Percentiles rank a stretch among this genome's conserved stretches.
These are phyloP conservation scores for Berberis vulgaris DNA, from an alignment of 164 flowering plant genomes.

Conservation along the genomic window DNA sequence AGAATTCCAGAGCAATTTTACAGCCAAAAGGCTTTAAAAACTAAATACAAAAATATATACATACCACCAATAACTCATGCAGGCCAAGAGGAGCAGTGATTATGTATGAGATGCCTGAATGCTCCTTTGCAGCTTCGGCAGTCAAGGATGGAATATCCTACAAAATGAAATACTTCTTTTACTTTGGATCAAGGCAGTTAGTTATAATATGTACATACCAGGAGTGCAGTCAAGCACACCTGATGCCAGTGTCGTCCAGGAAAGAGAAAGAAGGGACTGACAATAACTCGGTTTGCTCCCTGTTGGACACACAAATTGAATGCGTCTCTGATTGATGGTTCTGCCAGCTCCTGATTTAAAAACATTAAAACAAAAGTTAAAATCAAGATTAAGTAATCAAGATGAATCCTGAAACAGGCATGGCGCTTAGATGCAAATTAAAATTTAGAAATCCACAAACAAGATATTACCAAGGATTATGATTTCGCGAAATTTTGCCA, in stretches of 20 bases:
- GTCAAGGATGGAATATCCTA: slow-evolving; percentile 91
- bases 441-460: too few species aligned
- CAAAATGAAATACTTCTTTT: neutral
- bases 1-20: neutral
- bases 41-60: neutral
- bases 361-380: neutral
- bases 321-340: slow-evolving; percentile 76
- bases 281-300: slow-evolving; percentile 68
- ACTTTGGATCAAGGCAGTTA: neutral
- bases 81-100: slow-evolving; percentile 90
- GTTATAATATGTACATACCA: neutral
- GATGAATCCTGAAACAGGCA: too few species aligned
- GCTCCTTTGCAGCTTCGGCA: slow-evolving; percentile 88
- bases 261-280: slow-evolving; percentile 91
- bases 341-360: slow-evolving; percentile 63
- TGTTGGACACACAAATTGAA: slow-evolving; percentile 58
- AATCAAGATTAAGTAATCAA: too few species aligned
- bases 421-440: too few species aligned
- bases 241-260: slow-evolving; percentile 96
- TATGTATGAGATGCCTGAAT: slow-evolving; percentile 62
- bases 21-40: neutral
- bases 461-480: too few species aligned
- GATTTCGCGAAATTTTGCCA: too few species aligned
- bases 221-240: slow-evolving; percentile 26
- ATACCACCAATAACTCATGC: slow-evolving; percentile 77